A percentile compares a stretch with the other conserved stretches of the same genome.
Evolutionary conservation across 2,329 filamentous ascomycete species (phyloP).

Genomic region (Beauveria bassiana): DNA sequence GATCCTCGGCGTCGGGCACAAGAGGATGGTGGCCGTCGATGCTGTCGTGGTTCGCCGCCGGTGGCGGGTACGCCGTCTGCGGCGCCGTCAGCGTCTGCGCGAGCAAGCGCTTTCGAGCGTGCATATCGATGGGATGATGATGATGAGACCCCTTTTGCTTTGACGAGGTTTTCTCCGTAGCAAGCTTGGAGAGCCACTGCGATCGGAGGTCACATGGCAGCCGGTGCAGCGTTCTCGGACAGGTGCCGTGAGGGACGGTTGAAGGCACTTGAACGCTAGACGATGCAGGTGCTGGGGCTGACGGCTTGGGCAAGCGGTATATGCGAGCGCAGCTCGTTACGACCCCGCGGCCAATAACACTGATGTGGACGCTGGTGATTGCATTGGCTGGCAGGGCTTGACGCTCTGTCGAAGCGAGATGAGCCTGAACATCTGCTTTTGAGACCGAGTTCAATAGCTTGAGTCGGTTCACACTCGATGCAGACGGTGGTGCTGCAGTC

Average conservation of each 20-base stretch:
- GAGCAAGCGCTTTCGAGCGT: conserved; percentile 35
- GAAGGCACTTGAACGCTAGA: conserved; percentile 39
- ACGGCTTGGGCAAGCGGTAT: conserved; percentile 62
- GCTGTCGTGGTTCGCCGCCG: conserved; percentile 28
- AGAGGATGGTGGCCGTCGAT: conserved; percentile 54
- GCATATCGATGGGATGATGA: conserved; percentile 20
- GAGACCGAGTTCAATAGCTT: conserved; percentile 20
- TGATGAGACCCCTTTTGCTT: conserved; percentile 8
- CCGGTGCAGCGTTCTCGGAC: conserved; percentile 11
- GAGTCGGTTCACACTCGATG: neutral
- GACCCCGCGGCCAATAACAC: conserved; percentile 61
- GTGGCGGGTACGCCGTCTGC: conserved; percentile 24
- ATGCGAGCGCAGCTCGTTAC: conserved; percentile 68
- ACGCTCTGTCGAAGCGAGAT: conserved; percentile 15
- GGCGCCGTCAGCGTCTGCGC: conserved; percentile 40
- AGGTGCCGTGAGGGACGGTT: conserved; percentile 26
- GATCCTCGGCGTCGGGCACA: conserved; percentile 65
- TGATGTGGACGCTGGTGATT: conserved; percentile 57
- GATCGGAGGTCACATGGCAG: conserved; percentile 47
- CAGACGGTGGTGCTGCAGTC: conserved; percentile 8
- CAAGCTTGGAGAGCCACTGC: conserved; percentile 62
- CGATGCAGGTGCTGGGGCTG: conserved; percentile 17
- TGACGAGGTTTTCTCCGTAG: conserved; percentile 14
- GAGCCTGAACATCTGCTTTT: conserved; percentile 16
- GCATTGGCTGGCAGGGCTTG: conserved; percentile 26